Base-by-base conservation (phyloP, 139 green algal genomes). In the Yamagishiella unicocca region DNA sequence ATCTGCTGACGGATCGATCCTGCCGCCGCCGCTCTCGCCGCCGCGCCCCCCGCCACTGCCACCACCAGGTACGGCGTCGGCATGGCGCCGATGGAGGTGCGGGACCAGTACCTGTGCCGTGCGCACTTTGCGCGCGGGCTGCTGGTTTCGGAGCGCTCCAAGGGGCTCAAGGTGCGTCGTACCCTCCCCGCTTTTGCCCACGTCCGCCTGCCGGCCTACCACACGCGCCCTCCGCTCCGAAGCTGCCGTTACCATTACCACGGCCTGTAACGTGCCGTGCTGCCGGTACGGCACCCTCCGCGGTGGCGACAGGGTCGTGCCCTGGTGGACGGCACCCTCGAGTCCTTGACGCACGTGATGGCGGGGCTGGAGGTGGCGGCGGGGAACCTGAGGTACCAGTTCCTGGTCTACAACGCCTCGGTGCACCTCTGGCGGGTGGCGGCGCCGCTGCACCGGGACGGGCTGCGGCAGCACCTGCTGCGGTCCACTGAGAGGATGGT, bases 371-470 rank as follows among this genome's bases (percentile, higher is more conserved):
- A 89, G 53, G 54, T 92, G 40, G 85, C 89, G 40, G 80, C 80
- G 2, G 45, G 35, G 21, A 93, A 93, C 78, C 77, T 83, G 3
- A 89, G 90, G 89, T 94, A 95, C 68, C 54, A 72, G 12, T 94
- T 94, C 76, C 88, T 96, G 37, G 90, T 95, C 42, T 94, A 95
- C 90, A 96, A 96, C 83, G 92, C 90, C 55, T 90, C 73, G 21
- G 91, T 96, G 62, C 90, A 94, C 80, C 90, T 93, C 83, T 95
- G 93, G 93, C 92, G 93, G 46, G 90, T 91, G 45, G 84, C 89
- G 3, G 82, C 86, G 33, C 88, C 88, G 24, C 85, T 96, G 85
- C 92, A 95, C 74, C 78, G 90, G 33, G 91, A 90, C 4, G 85
- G 88, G 33, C 83, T 94, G 74, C 82, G 93, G 0, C 42, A 79